Percentiles rank a stretch among this genome's conserved stretches.
These are phyloP conservation scores for Orbilia ellipsospora DNA, from an alignment of 2,329 filamentous ascomycete species.

Conservation along the genomic window DNA sequence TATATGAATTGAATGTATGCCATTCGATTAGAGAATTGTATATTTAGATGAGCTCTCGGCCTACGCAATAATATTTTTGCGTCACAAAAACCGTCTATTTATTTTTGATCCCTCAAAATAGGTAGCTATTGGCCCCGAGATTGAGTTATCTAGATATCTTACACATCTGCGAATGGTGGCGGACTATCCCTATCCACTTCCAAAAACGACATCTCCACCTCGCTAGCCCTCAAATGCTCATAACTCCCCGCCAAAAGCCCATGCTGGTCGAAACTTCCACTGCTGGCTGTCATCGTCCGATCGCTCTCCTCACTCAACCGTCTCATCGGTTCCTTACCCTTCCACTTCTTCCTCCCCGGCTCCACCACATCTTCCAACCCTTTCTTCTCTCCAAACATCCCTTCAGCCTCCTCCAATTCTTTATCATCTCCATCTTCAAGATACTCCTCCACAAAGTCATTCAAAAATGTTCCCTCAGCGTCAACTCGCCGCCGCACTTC, in stretches of 20 bases:
- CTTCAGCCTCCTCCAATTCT: slow-evolving; percentile 41
- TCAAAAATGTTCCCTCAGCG: slow-evolving; percentile 86
- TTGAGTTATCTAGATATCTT: background rate
- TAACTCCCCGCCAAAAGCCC: slow-evolving; percentile 47
- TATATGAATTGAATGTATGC: too few relatives aligned
- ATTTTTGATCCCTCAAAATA: too few relatives aligned
- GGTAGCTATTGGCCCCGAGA: too few relatives aligned
- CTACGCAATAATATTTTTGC: too few relatives aligned
- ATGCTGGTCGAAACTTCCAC: slow-evolving; percentile 29
- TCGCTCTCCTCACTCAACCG: slow-evolving; percentile 48
- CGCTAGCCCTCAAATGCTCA: slow-evolving; percentile 52
- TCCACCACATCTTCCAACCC: background rate
- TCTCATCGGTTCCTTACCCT: slow-evolving; percentile 37
- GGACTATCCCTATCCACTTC: slow-evolving; percentile 48
- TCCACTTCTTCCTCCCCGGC: slow-evolving; percentile 20
- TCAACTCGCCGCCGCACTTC: slow-evolving; percentile 76
- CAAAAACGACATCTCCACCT: slow-evolving; percentile 52
- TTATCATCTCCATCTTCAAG: slow-evolving; percentile 62
- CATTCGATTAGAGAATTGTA: too few relatives aligned
- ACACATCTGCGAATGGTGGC: slow-evolving; percentile 49
- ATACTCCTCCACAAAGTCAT: slow-evolving; percentile 84
- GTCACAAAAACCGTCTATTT: too few relatives aligned
- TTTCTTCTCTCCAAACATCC: slow-evolving; percentile 39
- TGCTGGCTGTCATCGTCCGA: slow-evolving; percentile 44
- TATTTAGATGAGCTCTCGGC: too few relatives aligned